These are phyloP conservation scores for Botryotinia narcissicola DNA, from an alignment of 2,329 filamentous ascomycete species.

Conservation along the genomic window DNA sequence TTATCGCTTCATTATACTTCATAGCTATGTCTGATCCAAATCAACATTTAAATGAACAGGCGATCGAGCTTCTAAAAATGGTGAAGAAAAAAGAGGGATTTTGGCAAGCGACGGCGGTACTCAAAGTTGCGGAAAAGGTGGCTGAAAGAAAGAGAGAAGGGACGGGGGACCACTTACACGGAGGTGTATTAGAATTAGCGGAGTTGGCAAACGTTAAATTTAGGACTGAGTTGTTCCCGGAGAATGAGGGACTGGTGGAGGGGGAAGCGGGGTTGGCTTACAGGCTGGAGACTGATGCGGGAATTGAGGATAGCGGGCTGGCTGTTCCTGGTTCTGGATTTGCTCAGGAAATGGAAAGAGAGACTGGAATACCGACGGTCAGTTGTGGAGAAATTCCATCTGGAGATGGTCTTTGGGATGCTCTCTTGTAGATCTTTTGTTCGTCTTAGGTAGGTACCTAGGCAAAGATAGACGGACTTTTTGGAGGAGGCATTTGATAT, in stretches of 20 bases:
- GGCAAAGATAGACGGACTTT: neutral
- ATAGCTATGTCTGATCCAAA: slow-evolving; percentile 22
- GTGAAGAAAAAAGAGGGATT: slow-evolving; percentile 25
- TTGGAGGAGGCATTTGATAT: neutral
- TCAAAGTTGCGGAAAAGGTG: slow-evolving; percentile 23
- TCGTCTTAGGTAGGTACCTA: too few relatives aligned
- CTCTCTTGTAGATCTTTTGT: neutral
- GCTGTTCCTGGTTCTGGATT: neutral
- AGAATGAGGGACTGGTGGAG: neutral
- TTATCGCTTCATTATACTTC: slow-evolving; percentile 27
- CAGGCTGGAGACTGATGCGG: neutral
- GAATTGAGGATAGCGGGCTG: neutral
- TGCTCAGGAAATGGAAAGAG: neutral
- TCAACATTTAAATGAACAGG: slow-evolving; percentile 21
- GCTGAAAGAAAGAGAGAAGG: slow-evolving; percentile 5
- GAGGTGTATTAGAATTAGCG: neutral
- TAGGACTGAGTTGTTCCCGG: neutral
- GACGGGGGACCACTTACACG: neutral
- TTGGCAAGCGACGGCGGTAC: slow-evolving; percentile 23
- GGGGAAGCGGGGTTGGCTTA: neutral
- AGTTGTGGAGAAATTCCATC: neutral
- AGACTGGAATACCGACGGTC: neutral
- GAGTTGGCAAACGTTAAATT: neutral
- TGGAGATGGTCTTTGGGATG: neutral
- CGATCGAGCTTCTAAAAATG: slow-evolving; percentile 23